phyloP scores from a whole-genome alignment of 2,329 filamentous ascomycete species.

The Amesomyces nigricolor region DNA sequence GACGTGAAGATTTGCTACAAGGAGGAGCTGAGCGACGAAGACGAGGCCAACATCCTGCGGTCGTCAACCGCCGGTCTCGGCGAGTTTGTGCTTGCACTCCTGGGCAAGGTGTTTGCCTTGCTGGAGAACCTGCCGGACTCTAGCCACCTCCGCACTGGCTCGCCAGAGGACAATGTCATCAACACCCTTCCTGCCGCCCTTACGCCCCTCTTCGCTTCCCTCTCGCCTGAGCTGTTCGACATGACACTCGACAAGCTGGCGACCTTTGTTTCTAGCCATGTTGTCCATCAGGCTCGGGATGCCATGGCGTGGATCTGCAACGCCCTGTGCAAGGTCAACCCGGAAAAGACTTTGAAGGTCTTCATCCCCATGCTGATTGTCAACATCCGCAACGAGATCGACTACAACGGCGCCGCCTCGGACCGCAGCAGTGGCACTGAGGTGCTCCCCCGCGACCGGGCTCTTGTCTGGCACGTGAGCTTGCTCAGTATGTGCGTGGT shows the following conservation, averaged over 20 bases:
- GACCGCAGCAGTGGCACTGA: slow-evolving; percentile 90
- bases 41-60: slow-evolving; percentile 80
- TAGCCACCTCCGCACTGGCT: slow-evolving; percentile 78
- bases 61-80: slow-evolving; percentile 92
- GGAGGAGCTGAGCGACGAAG: slow-evolving; percentile 72
- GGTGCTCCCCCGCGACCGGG: slow-evolving; percentile 85
- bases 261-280: slow-evolving; percentile 85
- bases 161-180: slow-evolving; percentile 93
- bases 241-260: slow-evolving; percentile 87
- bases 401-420: slow-evolving; percentile 91
- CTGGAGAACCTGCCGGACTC: slow-evolving; percentile 93
- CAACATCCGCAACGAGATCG: slow-evolving; percentile 93
- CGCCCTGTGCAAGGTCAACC: slow-evolving; percentile 89
- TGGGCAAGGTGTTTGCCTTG: slow-evolving; percentile 92
- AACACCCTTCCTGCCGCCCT: slow-evolving; percentile 91
- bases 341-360: slow-evolving; percentile 84
- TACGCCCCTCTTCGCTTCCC: slow-evolving; percentile 79
- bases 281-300: slow-evolving; percentile 93
- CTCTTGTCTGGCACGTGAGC: slow-evolving; percentile 92
- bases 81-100: slow-evolving; percentile 84
- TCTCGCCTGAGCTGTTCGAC: slow-evolving; percentile 92
- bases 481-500: slow-evolving; percentile 98
- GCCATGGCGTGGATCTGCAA: slow-evolving; percentile 99
- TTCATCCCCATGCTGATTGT: slow-evolving; percentile 86
- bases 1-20: slow-evolving; percentile 82